These are phyloP conservation scores for Beauveria medogensis DNA, from an alignment of 2,329 filamentous ascomycete species.

Conservation along the genomic window DNA sequence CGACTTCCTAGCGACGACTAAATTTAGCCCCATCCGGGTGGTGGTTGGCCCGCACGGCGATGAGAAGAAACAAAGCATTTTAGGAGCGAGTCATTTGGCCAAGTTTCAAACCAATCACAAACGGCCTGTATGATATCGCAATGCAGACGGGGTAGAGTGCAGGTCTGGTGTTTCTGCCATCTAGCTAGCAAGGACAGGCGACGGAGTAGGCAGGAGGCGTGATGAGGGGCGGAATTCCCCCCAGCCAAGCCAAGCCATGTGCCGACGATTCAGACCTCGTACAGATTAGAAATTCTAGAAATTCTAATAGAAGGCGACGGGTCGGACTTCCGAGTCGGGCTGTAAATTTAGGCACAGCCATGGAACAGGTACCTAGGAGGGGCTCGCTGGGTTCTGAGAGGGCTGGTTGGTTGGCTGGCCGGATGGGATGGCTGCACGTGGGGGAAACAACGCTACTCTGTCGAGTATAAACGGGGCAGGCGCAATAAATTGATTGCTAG, in stretches of 20 bases:
- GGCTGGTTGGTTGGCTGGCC: neutral
- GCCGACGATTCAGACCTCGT: too few species aligned
- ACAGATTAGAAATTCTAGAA: neutral
- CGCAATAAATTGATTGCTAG: too few species aligned
- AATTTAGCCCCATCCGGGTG: neutral
- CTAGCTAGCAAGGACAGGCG: too few species aligned
- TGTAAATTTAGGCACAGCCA: neutral
- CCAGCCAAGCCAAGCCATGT: neutral
- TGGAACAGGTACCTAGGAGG: neutral
- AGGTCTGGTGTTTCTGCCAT: neutral
- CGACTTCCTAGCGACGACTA: too few species aligned
- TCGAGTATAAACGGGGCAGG: neutral
- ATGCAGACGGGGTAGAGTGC: neutral
- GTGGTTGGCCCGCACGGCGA: neutral
- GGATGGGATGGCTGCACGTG: neutral
- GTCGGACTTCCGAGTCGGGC: neutral
- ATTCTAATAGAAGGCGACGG: neutral
- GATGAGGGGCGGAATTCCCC: neutral
- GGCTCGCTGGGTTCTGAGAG: neutral
- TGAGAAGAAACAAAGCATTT: neutral
- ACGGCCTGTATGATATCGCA: neutral
- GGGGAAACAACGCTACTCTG: neutral
- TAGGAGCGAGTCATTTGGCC: neutral
- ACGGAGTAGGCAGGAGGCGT: neutral
- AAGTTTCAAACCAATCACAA: neutral